Base-by-base conservation (phyloP, 331 rosid species). In the Malus hybrid region DNA sequence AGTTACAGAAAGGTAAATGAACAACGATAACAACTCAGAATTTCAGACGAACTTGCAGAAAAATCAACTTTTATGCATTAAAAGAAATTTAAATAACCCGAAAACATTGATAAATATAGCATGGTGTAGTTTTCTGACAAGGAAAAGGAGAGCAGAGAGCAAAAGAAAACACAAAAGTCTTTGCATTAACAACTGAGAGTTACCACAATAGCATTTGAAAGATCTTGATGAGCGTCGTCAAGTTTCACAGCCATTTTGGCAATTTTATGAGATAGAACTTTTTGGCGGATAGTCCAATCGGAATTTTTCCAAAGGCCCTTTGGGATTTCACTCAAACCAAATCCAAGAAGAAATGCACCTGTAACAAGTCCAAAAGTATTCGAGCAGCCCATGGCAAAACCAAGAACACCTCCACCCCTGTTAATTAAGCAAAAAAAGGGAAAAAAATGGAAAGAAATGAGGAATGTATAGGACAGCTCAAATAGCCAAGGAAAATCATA, bases 341-440 rank as follows among this genome's bases (percentile, higher is more conserved):
- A 94, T 71, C 99, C 99, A 69, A 92, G 96, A 82, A 94, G 99
- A 87, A 94, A 94, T 68, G 96, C 97, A 67, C 97, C 99, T 28
- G 99, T 94, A 52, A 94, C 99, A 64, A 94, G 90, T 82, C 99
- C 99, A 72, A 94, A 94, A 74, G 99, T 94, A 79, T 94, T 94
- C 5, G 99, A 94, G 82, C 93, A 92, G 46, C 89, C 97, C 99
- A 94, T 94, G 81, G 99, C 97, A 6, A 92, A 87, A 70, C 96
- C 99, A 80, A 87, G 78, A 81, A 94, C 78, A 84, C 85, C 70
- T 60, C 93, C 81, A 14, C 34, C 79, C 99, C 99, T 94, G 90
- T 70, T 82, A 39, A 70, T 42, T 63, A 79, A 74, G 66, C 72
- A 72, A 19, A 30, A 30, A 13, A 20, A 32, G 19, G 14, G 48